Conservation (phyloP, 2,329 filamentous ascomycete species). For the Alternaria sp. region DNA sequence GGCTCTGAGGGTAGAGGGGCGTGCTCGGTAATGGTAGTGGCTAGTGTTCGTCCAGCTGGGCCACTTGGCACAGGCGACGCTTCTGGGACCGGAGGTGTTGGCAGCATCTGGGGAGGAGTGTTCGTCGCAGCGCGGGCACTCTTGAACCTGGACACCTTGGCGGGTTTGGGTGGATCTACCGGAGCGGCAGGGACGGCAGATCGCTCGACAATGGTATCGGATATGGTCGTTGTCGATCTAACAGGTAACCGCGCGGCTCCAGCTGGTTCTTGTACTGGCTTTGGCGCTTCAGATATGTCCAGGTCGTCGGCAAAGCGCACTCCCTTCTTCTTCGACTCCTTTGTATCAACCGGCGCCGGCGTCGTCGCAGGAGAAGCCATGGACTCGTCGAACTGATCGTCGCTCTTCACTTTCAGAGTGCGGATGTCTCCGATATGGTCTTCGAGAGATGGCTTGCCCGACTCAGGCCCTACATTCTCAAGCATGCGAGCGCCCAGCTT, state of each 20-base stretch:
- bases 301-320: slow-evolving; percentile 81
- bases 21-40: slow-evolving; percentile 65
- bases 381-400: slow-evolving; percentile 45
- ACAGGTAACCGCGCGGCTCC: background rate
- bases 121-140: slow-evolving; percentile 33
- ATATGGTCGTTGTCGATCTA: slow-evolving; percentile 34
- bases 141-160: slow-evolving; percentile 53
- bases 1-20: slow-evolving; percentile 41
- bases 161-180: slow-evolving; percentile 29
- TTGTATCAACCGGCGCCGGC: slow-evolving; percentile 7
- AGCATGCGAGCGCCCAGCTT: slow-evolving; percentile 68
- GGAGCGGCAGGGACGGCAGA: slow-evolving; percentile 15
- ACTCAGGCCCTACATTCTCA: slow-evolving; percentile 63
- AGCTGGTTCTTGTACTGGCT: slow-evolving; percentile 30
- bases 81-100: slow-evolving; percentile 31
- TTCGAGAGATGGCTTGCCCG: slow-evolving; percentile 43
- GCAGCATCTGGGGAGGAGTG: slow-evolving; percentile 19
- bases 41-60: slow-evolving; percentile 60
- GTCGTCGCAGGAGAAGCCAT: slow-evolving; percentile 8
- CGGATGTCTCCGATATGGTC: slow-evolving; percentile 64
- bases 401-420: slow-evolving; percentile 56
- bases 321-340: slow-evolving; percentile 62
- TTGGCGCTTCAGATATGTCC: slow-evolving; percentile 66
- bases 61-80: slow-evolving; percentile 45
- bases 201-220: slow-evolving; percentile 46